Evolutionary conservation across 495 filamentous ascomycete genomes (phyloP).

Genomic region (Neurospora sp.): DNA sequence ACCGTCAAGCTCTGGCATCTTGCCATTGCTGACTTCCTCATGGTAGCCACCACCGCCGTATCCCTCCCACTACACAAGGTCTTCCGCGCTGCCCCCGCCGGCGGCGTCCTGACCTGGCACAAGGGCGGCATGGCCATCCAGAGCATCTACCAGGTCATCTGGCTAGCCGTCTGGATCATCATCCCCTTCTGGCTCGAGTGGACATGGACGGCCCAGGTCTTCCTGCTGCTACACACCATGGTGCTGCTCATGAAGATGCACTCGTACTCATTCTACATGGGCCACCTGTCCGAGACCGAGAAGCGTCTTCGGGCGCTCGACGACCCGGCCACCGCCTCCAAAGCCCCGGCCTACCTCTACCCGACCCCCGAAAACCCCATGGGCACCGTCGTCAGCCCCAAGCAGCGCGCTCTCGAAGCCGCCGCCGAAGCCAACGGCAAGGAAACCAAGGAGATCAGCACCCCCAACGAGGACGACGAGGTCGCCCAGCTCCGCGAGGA

Average conservation of each 20-base stretch:
- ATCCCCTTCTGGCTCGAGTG: conserved; percentile 83
- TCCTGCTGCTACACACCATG: conserved; percentile 82
- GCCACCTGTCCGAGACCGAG: conserved; percentile 81
- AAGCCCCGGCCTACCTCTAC: conserved; percentile 63
- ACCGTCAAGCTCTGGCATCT: conserved; percentile 81
- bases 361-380: conserved; percentile 52
- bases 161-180: conserved; percentile 77
- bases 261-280: conserved; percentile 96
- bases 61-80: conserved; percentile 66
- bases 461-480: conserved; percentile 38
- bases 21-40: conserved; percentile 68
- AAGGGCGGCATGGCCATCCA: conserved; percentile 69
- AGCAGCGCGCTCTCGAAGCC: conserved; percentile 9
- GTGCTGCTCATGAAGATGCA: conserved; percentile 97
- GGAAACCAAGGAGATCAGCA: conserved; percentile 26
- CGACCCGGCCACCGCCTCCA: conserved; percentile 57
- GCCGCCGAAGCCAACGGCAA: conserved; percentile 26
- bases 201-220: conserved; percentile 92
- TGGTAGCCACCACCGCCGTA: conserved; percentile 67
- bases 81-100: conserved; percentile 41
- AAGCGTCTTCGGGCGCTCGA: conserved; percentile 72
- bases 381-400: conserved; percentile 27
- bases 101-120: conserved; percentile 57
- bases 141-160: conserved; percentile 67
- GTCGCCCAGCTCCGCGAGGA: conserved; percentile 67